Conservation (phyloP, 208 protist genomes). For the Spongospora subterranea region DNA sequence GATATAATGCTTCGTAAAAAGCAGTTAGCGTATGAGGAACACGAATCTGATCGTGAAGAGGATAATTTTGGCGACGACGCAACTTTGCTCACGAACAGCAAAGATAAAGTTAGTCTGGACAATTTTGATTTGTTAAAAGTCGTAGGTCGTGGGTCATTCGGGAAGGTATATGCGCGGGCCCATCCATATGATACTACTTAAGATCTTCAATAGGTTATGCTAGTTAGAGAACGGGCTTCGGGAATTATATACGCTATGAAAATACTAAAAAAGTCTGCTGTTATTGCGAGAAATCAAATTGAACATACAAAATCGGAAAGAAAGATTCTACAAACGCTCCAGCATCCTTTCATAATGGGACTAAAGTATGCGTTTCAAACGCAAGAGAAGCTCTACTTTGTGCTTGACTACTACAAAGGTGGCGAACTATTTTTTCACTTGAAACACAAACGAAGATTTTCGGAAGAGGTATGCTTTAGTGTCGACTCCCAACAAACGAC, state of each 20-base stretch:
- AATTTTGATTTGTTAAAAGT: constrained; percentile 60
- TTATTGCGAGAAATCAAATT: constrained; percentile 60
- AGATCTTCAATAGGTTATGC: constrained; percentile 35
- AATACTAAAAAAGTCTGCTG: constrained; percentile 68
- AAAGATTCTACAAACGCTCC: constrained; percentile 64
- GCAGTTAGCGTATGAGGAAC: neutral
- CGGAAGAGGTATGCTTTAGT: constrained; percentile 23
- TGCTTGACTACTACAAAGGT: constrained; percentile 74
- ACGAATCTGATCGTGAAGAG: constrained; percentile 44
- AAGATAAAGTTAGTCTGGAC: constrained; percentile 44
- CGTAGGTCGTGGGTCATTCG: constrained; percentile 60
- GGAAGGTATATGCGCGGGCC: constrained; percentile 7
- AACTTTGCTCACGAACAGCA: neutral
- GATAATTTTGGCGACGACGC: neutral
- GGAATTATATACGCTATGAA: constrained; percentile 70
- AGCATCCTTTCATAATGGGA: constrained; percentile 71
- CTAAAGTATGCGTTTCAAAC: constrained; percentile 68
- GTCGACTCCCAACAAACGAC: neutral
- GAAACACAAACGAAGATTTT: constrained; percentile 62
- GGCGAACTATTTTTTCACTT: constrained; percentile 76
- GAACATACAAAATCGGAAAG: constrained; percentile 70
- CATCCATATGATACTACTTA: neutral
- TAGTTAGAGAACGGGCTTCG: constrained; percentile 43
- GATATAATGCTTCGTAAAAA: constrained; percentile 26
- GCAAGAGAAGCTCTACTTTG: constrained; percentile 68